Evolutionary conservation across 306 rosid genomes (phyloP), one percentile per base, ranked within the genome.

Genomic region (Gillenia trifoliata): DNA sequence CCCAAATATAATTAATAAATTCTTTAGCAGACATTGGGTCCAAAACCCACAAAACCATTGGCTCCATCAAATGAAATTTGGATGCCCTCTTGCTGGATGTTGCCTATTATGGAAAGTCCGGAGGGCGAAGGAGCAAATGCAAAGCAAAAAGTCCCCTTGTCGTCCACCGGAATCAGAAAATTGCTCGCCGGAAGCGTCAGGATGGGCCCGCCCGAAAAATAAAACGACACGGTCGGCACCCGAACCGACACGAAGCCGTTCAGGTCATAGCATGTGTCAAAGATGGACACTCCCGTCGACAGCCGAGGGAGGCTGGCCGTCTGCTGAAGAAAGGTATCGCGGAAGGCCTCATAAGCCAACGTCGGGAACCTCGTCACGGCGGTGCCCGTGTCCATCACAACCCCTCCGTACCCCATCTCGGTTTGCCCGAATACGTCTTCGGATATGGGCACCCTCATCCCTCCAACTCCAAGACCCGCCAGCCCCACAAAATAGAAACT

Each of bases 341-440:
- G 91, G 13, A 93, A 84, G 1, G 84, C 89, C 43, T 67, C 67
- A 26, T 93, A 93, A 5, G 92, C 97, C 5, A 43, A 8, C 1
- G 88, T 79, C 1, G 97, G 98, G 1, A 93, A 65, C 79, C 98
- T 75, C 0, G 97, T 91, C 7, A 93, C 93, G n/a, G 98, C 96
- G 0, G 98, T 93, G 43, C 97, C 98, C 0, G 98, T 91, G 77
- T 93, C 98, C 97, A 93, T 89, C 0, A 93, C 96, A 3, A 91
- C 96, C 0, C 98, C 98, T 23, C 98, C 97, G 5, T 72, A 55
- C 0, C 98, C 98, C 10, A 63, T 10, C 10, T 91, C 92, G 8
- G 82, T 82, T 10, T 88, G 56, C 1, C 64, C 57, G 33, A 93
- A 93, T 25, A 59, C 31, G 6, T 83, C 80, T 50, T 88, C 97